Base-by-base conservation (phyloP, 192 early-diverging fungal species). In the Kickxella alabastrina region DNA sequence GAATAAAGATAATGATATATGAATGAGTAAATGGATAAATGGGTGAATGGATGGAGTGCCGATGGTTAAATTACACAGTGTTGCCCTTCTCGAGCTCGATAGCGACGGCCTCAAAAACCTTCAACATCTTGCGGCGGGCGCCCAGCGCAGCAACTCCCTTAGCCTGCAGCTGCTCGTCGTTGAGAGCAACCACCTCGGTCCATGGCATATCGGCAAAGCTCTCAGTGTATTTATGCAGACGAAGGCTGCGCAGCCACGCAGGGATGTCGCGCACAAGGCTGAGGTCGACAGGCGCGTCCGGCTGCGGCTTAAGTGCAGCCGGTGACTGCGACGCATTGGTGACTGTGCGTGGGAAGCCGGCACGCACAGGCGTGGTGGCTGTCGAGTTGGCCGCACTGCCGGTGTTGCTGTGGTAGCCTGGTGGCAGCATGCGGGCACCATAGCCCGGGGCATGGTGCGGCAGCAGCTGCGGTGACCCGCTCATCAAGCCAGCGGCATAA, bases 181-280 rank as follows among this genome's bases (percentile, higher is more conserved):
- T 77, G 61, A 98, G 61, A 42, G 85, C 82, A 35, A 98, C 85
- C 53, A 98, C 89, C 25, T 90, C 85, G 43, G 84, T 82, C 92
- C 93, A 98, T 47, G 85, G 73, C 81, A 88, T 85, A 13, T 78
- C 79, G 21, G 91, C 85, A 80, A 98, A 95, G 32, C 92, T 83
- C 15, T 81, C 51, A 19, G 88, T 92, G 77, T 98, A 98, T 76
- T 98, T 98, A 80, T 98, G 95, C 57, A 98, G 77, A 23, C 95
- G 87, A 42, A 97, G 79, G 49, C 83, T 85, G 37, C 92, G 73
- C 54, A 98, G 80, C 95, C 95, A 98, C 37, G 83, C 81, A 9
- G 93, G 91, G 63, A 95, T 90, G 77, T 98, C 95, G 81, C 59
- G 45, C 10, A 78, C 54, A 15, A 73, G 65, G 18, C 45, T 22